Evolutionary conservation across 1,139 yeast species (phyloP), one percentile per base, ranked within the genome.

Genomic region (Suhomyces coccinellae): DNA sequence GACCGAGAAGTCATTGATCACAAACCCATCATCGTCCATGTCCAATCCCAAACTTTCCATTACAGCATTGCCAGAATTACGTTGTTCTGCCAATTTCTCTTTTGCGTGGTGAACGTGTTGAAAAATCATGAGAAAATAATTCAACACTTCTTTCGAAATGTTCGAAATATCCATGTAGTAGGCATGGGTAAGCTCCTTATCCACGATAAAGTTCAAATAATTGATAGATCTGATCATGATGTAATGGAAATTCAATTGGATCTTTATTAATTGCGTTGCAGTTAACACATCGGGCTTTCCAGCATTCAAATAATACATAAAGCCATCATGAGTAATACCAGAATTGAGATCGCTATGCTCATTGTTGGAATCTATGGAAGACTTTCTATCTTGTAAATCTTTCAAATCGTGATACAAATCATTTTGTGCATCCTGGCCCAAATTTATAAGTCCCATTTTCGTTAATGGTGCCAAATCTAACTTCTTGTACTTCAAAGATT

Each of bases 11-110:
- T 73, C 79, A 51, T 74, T 74, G 12, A 74, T 73, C 2, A 74
- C 75, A 56, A 73, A 73, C 13, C 79, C 79, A 52, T 74, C 78
- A 41, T 73, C 78, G 50, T 73, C 79, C 22, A 59, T 54, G 44
- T 60, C 63, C 16, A 58, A 41, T 2, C 60, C 60, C 24, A 55
- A 46, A 36, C 58, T 52, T 22, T 54, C 57, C 55, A 54, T 52
- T 3, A 55, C 53, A 13, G 52, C 45, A 15, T 46, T 49, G 33
- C 49, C 47, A 2, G 52, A 31, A 10, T 48, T 40, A 6, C 44
- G 43, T 5, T 51, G 46, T 6, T 47, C 51, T 5, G 44, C 36
- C 27, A 45, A 40, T 17, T 43, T 41, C 36, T 45, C 54, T 31
- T 48, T 51, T 6, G 52, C 48, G 13, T 40, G 41, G 14, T 53